Evolutionary conservation across 2,329 filamentous ascomycete species (phyloP).

Genomic region (Lachnellula subtilissima): DNA sequence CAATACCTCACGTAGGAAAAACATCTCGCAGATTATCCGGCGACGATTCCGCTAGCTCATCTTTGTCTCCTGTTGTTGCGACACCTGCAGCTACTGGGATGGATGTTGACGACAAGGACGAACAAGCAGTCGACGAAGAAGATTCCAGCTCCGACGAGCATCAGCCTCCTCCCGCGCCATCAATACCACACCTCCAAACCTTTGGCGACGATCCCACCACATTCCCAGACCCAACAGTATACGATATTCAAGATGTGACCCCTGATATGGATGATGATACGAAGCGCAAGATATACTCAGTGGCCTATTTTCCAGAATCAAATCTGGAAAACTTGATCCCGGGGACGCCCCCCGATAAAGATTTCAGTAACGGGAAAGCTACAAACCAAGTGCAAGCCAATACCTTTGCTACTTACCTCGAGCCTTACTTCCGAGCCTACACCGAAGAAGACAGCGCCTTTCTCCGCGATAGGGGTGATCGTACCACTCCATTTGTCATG

Average conservation of each 20-base stretch:
- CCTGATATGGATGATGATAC: conserved; percentile 79
- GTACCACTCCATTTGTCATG: conserved; percentile 77
- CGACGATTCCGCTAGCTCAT: conserved; percentile 53
- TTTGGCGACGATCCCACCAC: conserved; percentile 89
- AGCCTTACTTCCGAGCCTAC: conserved; percentile 84
- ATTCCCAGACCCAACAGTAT: conserved; percentile 88
- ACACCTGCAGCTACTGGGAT: conserved; percentile 39
- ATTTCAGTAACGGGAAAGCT: conserved; percentile 92
- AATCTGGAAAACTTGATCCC: conserved; percentile 82
- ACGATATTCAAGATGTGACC: conserved; percentile 76
- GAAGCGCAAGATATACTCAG: conserved; percentile 81
- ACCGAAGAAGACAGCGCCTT: conserved; percentile 94
- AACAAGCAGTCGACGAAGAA: conserved; percentile 42
- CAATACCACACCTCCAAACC: conserved; percentile 65
- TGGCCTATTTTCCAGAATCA: conserved; percentile 73
- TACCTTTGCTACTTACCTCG: conserved; percentile 88
- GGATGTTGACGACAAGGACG: conserved; percentile 53
- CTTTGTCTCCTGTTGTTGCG: conserved; percentile 52
- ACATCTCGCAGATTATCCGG: conserved; percentile 18
- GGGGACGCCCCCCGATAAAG: conserved; percentile 84
- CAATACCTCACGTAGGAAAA: conserved; percentile 18
- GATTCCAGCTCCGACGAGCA: conserved; percentile 51
- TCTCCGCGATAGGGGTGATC: conserved; percentile 82
- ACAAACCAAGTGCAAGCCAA: conserved; percentile 90
- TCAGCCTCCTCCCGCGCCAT: conserved; percentile 55